Percentiles rank a stretch among this genome's conserved stretches.
These are phyloP conservation scores for Fusarium sp. DNA, from an alignment of 2,329 filamentous ascomycete species.

Conservation along the genomic window DNA sequence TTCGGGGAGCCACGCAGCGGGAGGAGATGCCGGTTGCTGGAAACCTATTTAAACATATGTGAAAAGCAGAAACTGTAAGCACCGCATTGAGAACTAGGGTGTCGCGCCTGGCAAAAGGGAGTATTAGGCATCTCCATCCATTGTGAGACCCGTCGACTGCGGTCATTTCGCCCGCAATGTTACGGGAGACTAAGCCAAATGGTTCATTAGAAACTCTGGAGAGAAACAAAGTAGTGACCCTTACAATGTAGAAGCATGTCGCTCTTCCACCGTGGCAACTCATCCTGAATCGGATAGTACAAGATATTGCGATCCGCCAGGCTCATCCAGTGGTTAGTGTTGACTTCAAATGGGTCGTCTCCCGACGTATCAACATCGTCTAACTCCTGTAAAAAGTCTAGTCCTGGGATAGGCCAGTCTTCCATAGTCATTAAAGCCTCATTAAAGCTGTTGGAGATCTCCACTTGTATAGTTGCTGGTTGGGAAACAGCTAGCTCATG, in stretches of 20 bases:
- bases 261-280: constrained; percentile 8
- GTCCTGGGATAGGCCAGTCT: no score
- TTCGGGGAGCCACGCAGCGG: neutral
- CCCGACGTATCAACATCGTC: neutral
- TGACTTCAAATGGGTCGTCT: neutral
- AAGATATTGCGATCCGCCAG: neutral
- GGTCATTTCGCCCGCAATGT: constrained; percentile 43
- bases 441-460: no score
- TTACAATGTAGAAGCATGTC: constrained; percentile 18
- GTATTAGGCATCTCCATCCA: constrained; percentile 40
- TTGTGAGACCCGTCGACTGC: constrained; percentile 43
- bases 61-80: constrained; percentile 25
- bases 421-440: no score
- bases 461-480: no score
- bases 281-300: neutral
- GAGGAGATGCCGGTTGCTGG: neutral
- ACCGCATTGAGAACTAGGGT: constrained; percentile 27
- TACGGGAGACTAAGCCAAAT: constrained; percentile 28
- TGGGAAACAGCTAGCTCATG: no score
- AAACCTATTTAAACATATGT: constrained; percentile 3
- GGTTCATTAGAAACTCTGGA: neutral
- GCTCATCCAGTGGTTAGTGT: neutral
- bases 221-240: neutral
- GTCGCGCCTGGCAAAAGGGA: constrained; percentile 37
- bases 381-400: neutral